Conservation (phyloP, 495 filamentous ascomycete genomes). For the Patellaria atrata region DNA sequence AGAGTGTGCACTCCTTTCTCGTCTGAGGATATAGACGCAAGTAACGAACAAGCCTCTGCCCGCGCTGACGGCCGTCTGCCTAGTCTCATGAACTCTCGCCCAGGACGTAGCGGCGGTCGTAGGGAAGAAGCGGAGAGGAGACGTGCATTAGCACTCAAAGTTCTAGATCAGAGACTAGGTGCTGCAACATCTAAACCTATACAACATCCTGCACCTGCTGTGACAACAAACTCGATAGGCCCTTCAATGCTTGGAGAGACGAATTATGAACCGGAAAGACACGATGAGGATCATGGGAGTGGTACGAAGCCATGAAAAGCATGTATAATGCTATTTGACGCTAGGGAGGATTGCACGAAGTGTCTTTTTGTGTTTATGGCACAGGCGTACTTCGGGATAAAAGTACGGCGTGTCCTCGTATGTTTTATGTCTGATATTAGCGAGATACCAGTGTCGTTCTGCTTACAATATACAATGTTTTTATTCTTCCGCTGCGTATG, state of each 20-base stretch:
- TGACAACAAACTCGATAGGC: slow-evolving; percentile 4
- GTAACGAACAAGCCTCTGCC: slow-evolving; percentile 54
- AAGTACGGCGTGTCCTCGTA: too few species aligned
- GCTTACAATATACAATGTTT: too few species aligned
- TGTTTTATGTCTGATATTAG: too few species aligned
- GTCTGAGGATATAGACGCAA: slow-evolving; percentile 65
- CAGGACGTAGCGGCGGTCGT: slow-evolving; percentile 34
- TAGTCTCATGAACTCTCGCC: slow-evolving; percentile 38
- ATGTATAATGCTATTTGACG: too few species aligned
- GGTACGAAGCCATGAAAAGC: slow-evolving; percentile 1
- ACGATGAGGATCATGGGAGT: slow-evolving; percentile 8
- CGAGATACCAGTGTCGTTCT: too few species aligned
- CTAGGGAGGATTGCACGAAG: too few species aligned
- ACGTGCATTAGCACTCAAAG: slow-evolving; percentile 76
- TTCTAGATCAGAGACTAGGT: slow-evolving; percentile 79
- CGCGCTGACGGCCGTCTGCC: slow-evolving; percentile 54
- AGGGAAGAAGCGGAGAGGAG: slow-evolving; percentile 87
- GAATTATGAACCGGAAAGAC: slow-evolving; percentile 17
- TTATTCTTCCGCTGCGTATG: too few species aligned
- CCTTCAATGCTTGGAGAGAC: slow-evolving; percentile 19
- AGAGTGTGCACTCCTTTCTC: slow-evolving; percentile 78
- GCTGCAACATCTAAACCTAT: slow-evolving; percentile 43
- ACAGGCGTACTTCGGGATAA: too few species aligned
- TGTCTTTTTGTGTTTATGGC: too few species aligned
- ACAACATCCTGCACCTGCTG: slow-evolving; percentile 5